Evolutionary conservation across 75 land plant genomes (phyloP).

Genomic region (Picea sitchensis): DNA sequence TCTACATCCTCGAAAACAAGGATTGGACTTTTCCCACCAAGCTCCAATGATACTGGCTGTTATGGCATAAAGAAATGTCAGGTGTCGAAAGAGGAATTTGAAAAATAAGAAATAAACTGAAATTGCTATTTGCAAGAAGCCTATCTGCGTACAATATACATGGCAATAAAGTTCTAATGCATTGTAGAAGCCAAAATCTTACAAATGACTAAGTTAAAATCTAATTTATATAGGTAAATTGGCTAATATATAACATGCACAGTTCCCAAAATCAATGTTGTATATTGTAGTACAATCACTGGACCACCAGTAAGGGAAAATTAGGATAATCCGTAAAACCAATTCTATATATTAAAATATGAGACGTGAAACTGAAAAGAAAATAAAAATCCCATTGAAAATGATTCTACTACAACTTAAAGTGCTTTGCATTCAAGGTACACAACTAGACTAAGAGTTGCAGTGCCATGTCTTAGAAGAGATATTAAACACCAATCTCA

Average conservation of each 20-base stretch:
- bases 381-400: not conserved
- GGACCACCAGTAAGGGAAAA: not conserved
- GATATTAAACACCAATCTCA: no score
- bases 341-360: not conserved
- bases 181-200: not conserved
- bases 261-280: not conserved
- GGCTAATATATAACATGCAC: not conserved
- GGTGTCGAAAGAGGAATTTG: not conserved
- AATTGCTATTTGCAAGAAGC: not conserved
- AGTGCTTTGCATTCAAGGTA: not conserved
- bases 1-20: conserved; percentile 98
- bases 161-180: not conserved
- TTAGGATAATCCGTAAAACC: not conserved
- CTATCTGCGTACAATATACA: not conserved
- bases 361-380: not conserved
- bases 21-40: conserved; percentile 99
- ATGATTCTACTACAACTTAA: not conserved
- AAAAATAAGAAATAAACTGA: not conserved
- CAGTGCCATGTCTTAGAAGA: not conserved
- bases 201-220: not conserved
- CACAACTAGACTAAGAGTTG: not conserved
- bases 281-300: not conserved
- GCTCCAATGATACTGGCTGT: conserved; percentile 98
- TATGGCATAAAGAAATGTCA: conserved; percentile 4
- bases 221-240: not conserved